Base-by-base conservation (phyloP, 2,329 filamentous ascomycete species). In the Colletotrichum echinochloae region DNA sequence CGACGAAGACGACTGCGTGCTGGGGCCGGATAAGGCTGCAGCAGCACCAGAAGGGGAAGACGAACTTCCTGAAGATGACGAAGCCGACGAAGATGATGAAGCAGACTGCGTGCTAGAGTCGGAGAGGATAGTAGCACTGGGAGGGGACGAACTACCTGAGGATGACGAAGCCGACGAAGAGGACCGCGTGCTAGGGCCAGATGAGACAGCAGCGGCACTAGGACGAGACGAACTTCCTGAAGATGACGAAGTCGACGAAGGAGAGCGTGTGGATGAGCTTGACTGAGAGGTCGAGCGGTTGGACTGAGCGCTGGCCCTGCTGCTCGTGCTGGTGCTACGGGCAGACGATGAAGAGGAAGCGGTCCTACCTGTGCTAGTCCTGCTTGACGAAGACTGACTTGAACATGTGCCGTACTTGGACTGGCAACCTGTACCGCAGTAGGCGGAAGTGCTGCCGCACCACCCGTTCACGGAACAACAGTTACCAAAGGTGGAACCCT, bases 401-500 rank as follows among this genome's bases (percentile, higher is more conserved):
- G 63, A 60, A 37, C 74, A 75, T 16, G 52, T 57, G 6, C 74
- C 74, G 49, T 72, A 75, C 33, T 59, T 28, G 7, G 67, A 54
- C 56, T 75, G 70, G 14, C 73, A 75, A 20, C 65, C 70, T 4
- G 69, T 51, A 12, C 73, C 74, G 65, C 74, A 75, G 65, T 73
- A 73, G 8, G 30, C n/a, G 14, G 63, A 23, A 1, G 48, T 70
- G 56, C 74, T 78, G 71, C 76, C 80, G 79, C 81, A 84, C 70
- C 73, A 83, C 16, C 81, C 81, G 62, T 79, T 79, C 60, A 74
- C 75, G 8, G 82, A 83, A 66, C 83, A 84, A 74, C 83, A 84
- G 73, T 77, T 76, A 2, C 81, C 81, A 46, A 78, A 80, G 5
- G 28, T 52, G 0, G 80, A 81, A 23, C 76, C 78, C 60, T 77